Evolutionary conservation across 2,329 filamentous ascomycete genomes (phyloP), one percentile per base, ranked within the genome.

Genomic region (Alternaria infectoria): DNA sequence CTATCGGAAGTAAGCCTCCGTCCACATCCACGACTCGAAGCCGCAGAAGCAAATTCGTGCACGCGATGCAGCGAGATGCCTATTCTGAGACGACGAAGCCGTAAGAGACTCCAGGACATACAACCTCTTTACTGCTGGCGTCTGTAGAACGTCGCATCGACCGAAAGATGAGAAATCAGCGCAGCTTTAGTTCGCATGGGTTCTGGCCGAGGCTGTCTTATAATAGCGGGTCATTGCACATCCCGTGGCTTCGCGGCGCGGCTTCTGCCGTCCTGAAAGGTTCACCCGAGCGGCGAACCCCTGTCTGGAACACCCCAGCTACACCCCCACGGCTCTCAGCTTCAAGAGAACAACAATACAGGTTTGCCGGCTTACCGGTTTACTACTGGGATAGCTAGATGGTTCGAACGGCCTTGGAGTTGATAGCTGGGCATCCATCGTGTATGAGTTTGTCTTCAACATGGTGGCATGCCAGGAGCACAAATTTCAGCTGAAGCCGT

Each of bases 241-340:
- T 52, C 17, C 47, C 47, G 57, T 36, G 57, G 49, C 57, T 59
- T 59, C 9, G 57, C 49, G 3, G 30, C 8, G 57, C 57, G 49
- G 17, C 57, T 30, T 54, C 47, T 23, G 26, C 47, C 57, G 40
- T 28, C n/a, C 30, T 51, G 6, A 40, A 40, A 40, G 36, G 36
- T 40, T 40, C 36, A 40, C 36, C 36, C 36, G 36, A 40, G 36
- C 36, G 56, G 45, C 13, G 32, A 43, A 15, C 36, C 47, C 55
- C 46, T 54, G 36, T 40, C 32, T 59, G 36, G 36, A 26, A 21
- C 44, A 46, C 8, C 17, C 12, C 44, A 46, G 44, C 44, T 23
- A 13, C 21, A 23, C 44, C 44, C 21, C 21, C 44, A 15, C 21
- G 44, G 44, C 19, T 15, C 44, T 23, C 44, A 13, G 19, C 7